A percentile compares a stretch with the other conserved stretches of the same genome.
Conservation (phyloP, 306 rosid species). For the Lathyrus tuberosus region DNA sequence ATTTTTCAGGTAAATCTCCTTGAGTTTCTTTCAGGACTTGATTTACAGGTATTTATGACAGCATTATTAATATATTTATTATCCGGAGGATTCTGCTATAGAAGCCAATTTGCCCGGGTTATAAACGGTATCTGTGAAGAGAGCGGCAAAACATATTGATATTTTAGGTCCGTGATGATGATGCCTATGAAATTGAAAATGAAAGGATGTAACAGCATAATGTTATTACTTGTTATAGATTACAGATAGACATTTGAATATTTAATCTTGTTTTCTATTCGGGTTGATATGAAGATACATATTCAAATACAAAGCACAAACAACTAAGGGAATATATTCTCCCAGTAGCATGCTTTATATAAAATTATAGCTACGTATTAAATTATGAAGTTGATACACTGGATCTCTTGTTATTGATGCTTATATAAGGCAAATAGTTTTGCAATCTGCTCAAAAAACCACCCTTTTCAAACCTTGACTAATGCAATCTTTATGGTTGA, state of each 20-base stretch:
- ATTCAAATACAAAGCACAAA: conserved; percentile 11
- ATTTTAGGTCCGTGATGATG: background rate
- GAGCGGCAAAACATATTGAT: conserved; percentile 21
- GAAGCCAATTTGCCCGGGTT: conserved; percentile 24
- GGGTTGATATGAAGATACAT: conserved; percentile 9
- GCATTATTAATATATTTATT: conserved; percentile 8
- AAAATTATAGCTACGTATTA: background rate
- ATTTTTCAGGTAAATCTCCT: conserved; percentile 44
- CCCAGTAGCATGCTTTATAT: background rate
- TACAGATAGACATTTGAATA: conserved; percentile 35
- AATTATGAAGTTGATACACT: background rate
- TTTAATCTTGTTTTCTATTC: conserved; percentile 29
- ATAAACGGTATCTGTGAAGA: conserved; percentile 29
- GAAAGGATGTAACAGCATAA: conserved; percentile 36
- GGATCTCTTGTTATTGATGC: background rate
- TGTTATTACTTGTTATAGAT: conserved; percentile 25
- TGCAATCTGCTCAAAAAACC: too few species aligned
- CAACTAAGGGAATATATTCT: conserved; percentile 11
- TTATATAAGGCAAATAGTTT: too few species aligned
- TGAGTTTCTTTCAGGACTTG: conserved; percentile 20
- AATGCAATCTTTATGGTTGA: too few species aligned
- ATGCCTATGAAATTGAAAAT: conserved; percentile 34
- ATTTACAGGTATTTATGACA: conserved; percentile 27
- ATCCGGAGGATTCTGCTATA: conserved; percentile 32
- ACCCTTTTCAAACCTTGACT: too few species aligned